phyloP scores from a whole-genome alignment of 139 green algal genomes.

The Micractinium conductrix region DNA sequence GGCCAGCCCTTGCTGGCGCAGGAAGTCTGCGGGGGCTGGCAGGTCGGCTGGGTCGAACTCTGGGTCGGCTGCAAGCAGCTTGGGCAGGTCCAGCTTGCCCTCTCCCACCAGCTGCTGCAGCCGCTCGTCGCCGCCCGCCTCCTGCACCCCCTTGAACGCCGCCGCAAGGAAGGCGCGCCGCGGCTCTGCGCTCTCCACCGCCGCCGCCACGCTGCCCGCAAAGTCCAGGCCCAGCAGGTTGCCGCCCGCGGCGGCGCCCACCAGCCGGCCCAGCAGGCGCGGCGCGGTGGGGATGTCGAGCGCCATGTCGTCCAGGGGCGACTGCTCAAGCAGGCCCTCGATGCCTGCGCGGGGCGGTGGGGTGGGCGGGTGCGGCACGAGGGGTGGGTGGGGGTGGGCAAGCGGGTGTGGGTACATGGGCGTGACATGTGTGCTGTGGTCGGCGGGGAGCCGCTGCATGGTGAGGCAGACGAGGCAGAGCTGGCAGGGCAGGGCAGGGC shows the following conservation, averaged over 20 bases:
- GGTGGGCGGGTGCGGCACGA: too few species aligned
- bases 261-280: constrained; percentile 69
- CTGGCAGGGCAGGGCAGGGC: too few species aligned
- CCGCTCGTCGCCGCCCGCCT: constrained; percentile 43
- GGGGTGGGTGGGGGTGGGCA: too few species aligned
- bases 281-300: constrained; percentile 82
- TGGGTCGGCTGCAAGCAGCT: constrained; percentile 66
- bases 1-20: constrained; percentile 62
- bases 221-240: constrained; percentile 44
- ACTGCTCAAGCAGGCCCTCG: too few species aligned
- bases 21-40: constrained; percentile 52
- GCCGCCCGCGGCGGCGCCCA: constrained; percentile 53
- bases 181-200: constrained; percentile 60
- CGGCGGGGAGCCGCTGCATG: too few species aligned
- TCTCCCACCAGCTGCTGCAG: constrained; percentile 41
- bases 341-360: too few species aligned
- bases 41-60: constrained; percentile 72
- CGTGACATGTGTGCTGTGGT: too few species aligned
- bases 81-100: constrained; percentile 42
- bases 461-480: too few species aligned
- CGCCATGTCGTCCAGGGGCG: constrained; percentile 73
- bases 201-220: constrained; percentile 36
- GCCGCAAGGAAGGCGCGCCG: constrained; percentile 64
- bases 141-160: constrained; percentile 52
- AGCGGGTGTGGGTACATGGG: too few species aligned